phyloP scores from a whole-genome alignment of 2,329 filamentous ascomycete species.

The Biscogniauxia marginata region DNA sequence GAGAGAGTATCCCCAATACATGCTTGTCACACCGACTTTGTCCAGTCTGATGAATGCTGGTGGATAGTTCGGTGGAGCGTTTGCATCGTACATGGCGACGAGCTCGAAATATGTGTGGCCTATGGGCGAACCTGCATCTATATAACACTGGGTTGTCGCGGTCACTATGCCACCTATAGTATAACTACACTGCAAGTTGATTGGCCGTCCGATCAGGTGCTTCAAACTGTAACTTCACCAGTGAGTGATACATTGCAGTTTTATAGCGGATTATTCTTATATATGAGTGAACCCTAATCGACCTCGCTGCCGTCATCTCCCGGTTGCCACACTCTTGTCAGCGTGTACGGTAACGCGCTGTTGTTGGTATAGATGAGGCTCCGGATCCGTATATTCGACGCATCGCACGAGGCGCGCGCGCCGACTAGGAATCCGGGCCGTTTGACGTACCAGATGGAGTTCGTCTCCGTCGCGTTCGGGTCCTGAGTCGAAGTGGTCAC shows the following conservation, averaged over 20 bases:
- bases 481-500: conserved; percentile 6
- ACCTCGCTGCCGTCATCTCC: conserved; percentile 1
- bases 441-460: conserved; percentile 11
- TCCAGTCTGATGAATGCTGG: conserved; percentile 7
- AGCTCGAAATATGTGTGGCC: conserved; percentile 8
- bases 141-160: conserved; percentile 7
- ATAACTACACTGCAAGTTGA: not conserved
- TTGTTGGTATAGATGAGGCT: conserved; percentile 11
- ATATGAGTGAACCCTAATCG: conserved; percentile 10
- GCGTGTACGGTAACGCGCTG: conserved; percentile 9
- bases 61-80: not conserved
- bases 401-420: conserved; percentile 6
- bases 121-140: conserved; percentile 1
- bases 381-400: conserved; percentile 6
- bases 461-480: conserved; percentile 10
- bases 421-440: conserved; percentile 14
- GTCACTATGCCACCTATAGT: not conserved
- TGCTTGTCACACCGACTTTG: conserved; percentile 1
- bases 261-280: conserved; percentile 8
- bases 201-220: conserved; percentile 5
- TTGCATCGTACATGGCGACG: conserved; percentile 7
- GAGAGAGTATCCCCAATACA: conserved; percentile 10
- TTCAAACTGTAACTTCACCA: conserved; percentile 9
- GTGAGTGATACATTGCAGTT: conserved; percentile 7
- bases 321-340: conserved; percentile 8